Conservation (phyloP, 768 basidiomycete genomes). For the Rhodotorula sphaerocarpa region DNA sequence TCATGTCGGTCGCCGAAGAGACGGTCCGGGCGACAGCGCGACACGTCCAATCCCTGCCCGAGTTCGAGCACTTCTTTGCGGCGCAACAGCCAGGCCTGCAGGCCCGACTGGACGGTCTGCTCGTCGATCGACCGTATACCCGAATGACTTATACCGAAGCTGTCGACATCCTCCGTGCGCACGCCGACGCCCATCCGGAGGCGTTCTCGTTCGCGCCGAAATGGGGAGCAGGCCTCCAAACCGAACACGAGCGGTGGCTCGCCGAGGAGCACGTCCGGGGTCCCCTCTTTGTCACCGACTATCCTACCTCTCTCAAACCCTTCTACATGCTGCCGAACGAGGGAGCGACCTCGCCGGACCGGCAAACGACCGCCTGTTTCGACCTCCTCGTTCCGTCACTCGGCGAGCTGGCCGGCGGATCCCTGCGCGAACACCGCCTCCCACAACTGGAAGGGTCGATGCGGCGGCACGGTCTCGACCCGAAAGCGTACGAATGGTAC, state of each 20-base stretch:
- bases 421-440: constrained; percentile 67
- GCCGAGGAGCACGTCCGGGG: constrained; percentile 60
- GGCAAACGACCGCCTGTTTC: constrained; percentile 76
- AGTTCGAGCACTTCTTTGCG: constrained; percentile 7
- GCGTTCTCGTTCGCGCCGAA: constrained; percentile 38
- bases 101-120: neutral
- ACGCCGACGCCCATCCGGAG: constrained; percentile 6
- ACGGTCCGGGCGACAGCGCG: constrained; percentile 47
- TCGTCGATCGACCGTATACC: constrained; percentile 51
- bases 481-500: constrained; percentile 54
- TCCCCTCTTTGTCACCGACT: constrained; percentile 86
- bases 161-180: constrained; percentile 51
- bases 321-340: constrained; percentile 76
- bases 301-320: constrained; percentile 73
- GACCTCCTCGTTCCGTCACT: constrained; percentile 80
- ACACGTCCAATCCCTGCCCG: constrained; percentile 31
- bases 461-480: constrained; percentile 48
- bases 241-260: constrained; percentile 89
- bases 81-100: constrained; percentile 5
- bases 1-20: constrained; percentile 56
- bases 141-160: constrained; percentile 75
- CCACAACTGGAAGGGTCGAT: constrained; percentile 53
- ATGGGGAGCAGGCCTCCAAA: constrained; percentile 68
- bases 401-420: constrained; percentile 88
- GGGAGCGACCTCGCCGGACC: neutral